These are phyloP conservation scores for Perilla frutescens DNA, from an alignment of 257 asterid species.

Conservation along the genomic window DNA sequence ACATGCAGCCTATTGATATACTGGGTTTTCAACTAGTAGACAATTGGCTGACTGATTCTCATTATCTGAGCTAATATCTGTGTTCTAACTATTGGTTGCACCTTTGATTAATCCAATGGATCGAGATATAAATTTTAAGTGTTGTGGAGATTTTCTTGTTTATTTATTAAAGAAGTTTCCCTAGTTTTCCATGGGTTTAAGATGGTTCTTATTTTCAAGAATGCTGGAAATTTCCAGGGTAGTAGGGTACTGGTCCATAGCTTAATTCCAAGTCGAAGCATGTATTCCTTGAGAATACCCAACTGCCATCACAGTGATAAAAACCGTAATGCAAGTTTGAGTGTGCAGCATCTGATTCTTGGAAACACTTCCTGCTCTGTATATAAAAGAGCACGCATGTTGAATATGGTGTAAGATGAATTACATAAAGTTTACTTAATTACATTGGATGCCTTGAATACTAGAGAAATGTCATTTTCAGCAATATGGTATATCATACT, in stretches of 20 bases:
- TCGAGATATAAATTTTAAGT: constrained; percentile 25
- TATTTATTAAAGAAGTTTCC: constrained; percentile 12
- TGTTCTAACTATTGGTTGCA: too few species aligned
- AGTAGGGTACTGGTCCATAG: constrained; percentile 26
- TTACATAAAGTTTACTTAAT: constrained; percentile 1
- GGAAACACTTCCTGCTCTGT: constrained; percentile 9
- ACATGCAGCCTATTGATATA: constrained; percentile 44
- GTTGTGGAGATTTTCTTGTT: constrained; percentile 18
- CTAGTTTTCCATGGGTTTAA: constrained; percentile 23
- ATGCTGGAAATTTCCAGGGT: constrained; percentile 33
- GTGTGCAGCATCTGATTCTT: constrained; percentile 36
- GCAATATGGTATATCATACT: neutral
- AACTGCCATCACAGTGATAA: constrained; percentile 29
- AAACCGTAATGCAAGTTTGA: constrained; percentile 34
- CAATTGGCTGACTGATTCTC: constrained; percentile 27
- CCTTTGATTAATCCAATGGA: neutral
- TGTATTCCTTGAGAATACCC: constrained; percentile 25
- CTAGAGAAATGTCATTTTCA: constrained; percentile 1
- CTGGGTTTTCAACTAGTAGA: constrained; percentile 41
- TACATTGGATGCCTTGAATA: neutral
- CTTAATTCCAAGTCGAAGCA: neutral
- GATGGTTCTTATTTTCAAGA: constrained; percentile 33
- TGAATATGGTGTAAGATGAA: constrained; percentile 29
- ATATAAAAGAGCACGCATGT: constrained; percentile 31
- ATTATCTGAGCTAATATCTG: constrained; percentile 29